Base-by-base conservation (phyloP, 1,284 basidiomycete genomes). In the Moesziomyces parantarcticus region DNA sequence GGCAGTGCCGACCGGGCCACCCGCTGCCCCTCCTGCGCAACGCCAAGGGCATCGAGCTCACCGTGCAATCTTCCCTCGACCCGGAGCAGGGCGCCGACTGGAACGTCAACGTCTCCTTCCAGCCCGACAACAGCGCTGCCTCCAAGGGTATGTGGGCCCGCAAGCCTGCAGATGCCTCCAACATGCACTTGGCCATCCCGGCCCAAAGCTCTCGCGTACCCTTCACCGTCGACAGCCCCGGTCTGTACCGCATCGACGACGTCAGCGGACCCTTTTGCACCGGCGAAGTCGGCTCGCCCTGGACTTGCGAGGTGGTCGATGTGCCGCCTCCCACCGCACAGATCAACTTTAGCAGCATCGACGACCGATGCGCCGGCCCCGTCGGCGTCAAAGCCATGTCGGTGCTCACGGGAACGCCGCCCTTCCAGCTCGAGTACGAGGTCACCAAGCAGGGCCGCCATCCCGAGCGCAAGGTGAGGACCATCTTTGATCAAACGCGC, bases 321-420 rank as follows among this genome's bases (percentile, higher is more conserved):
- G 79, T 90, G 64, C 92, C 92, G 1, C 84, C 87, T 41, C 93
- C 93, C 1, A 89, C 88, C 2, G 91, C 92, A 14, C 90, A 93
- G 78, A 92, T 97, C 71, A 89, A 91, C 81, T 94, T 94, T 88
- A 91, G 90, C 78, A 90, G 91, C 54, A 92, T 98, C 73, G 92
- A 95, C 76, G 96, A 76, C 54, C 75, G 61, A 65, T 97, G 94
- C 83, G 94, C 93, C 36, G 93, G 94, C 14, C 94, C 97, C 74
- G 94, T 92, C 25, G 96, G 96, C 10, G 91, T 96, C 50, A 91
- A 91, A 25, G 93, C 92, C 6, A 89, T 91, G 14, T 89, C 97
- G 46, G 89, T 94, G 50, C 87, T 98, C 45, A 92, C 91, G 43
- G 96, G 96, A 21, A 91, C 90, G 1, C 91, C 94, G 34, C 96